Evolutionary conservation across 202 grass and related monocot genomes (phyloP), one percentile per base, ranked within the genome.

Genomic region (Dendrocalamus latiflorus): DNA sequence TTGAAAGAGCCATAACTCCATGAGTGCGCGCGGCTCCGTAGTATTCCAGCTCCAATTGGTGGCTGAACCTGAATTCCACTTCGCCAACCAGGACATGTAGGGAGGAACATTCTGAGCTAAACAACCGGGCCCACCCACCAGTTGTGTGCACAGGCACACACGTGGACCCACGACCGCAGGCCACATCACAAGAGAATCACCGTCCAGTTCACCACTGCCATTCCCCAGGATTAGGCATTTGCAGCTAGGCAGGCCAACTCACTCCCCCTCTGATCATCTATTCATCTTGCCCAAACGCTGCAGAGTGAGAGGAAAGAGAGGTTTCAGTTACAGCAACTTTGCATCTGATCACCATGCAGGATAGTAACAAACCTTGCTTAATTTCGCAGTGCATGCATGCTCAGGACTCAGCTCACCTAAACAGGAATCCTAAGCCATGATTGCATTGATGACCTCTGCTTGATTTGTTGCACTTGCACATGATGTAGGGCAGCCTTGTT

Each of bases 61-160:
- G 24, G 84, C 26, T 49, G 77, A 75, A 8, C 28, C 55, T 26
- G 80, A n/a, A n/a, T n/a, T n/a, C n/a, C n/a, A n/a, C n/a, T n/a
- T n/a, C n/a, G n/a, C 53, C 42, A 41, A 41, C 30, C 50, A 65
- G 12, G 48, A 36, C 60, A 26, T 14, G 50, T 18, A 18, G 33
- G 85, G 21, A 68, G 68, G 53, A 62, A 38, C 62, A 47, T 87
- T 70, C 61, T 65, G 61, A 67, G 71, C 70, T 61, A 61, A 15
- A 67, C 38, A 45, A 11, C 10, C 33, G 34, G 80, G 58, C 72
- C 68, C 41, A 71, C 55, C 20, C 17, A 72, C 13, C 55, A 49
- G 41, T 6, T 5, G 39, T 14, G 26, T 13, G 7, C 38, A 58
- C 13, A 26, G 20, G 6, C 34, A 36, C 77, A 47, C 71, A 56